phyloP scores from a whole-genome alignment of 805 yeast species.

The Cyberlindnera meyerae region DNA sequence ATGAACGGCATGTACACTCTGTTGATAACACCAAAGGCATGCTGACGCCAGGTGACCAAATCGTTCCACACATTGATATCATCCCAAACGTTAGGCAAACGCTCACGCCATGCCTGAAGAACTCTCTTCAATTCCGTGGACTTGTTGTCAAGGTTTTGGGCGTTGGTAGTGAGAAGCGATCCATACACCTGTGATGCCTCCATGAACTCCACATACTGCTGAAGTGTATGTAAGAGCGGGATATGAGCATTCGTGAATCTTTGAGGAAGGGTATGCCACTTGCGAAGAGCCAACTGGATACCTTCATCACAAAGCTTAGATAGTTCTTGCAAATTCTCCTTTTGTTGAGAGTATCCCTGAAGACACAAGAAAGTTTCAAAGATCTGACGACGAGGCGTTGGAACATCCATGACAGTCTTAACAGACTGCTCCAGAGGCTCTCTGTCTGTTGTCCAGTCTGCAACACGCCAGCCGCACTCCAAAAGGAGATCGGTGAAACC shows the following conservation, averaged over 20 bases:
- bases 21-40: conserved; percentile 94
- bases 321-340: conserved; percentile 79
- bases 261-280: conserved; percentile 86
- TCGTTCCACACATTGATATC: conserved; percentile 98
- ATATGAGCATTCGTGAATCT: conserved; percentile 78
- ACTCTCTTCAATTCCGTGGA: conserved; percentile 94
- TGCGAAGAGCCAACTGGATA: conserved; percentile 82
- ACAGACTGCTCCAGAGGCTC: conserved; percentile 94
- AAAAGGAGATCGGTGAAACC: conserved; percentile 90
- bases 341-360: conserved; percentile 90
- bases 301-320: conserved; percentile 92
- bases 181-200: conserved; percentile 95
- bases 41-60: conserved; percentile 97
- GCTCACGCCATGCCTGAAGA: conserved; percentile 95
- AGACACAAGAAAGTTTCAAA: conserved; percentile 91
- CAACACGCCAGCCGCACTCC: conserved; percentile 99
- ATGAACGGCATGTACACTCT: conserved; percentile 90
- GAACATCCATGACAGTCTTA: conserved; percentile 95
- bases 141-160: conserved; percentile 85
- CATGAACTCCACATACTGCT: conserved; percentile 94
- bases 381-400: conserved; percentile 94
- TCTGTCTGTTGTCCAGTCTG: conserved; percentile 94
- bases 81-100: conserved; percentile 95
- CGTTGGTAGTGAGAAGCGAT: conserved; percentile 81
- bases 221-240: conserved; percentile 88